A percentile compares a stretch with the other conserved stretches of the same genome.
Conservation (phyloP, 2,329 filamentous ascomycete genomes). For the Calonectria multiphialidica region DNA sequence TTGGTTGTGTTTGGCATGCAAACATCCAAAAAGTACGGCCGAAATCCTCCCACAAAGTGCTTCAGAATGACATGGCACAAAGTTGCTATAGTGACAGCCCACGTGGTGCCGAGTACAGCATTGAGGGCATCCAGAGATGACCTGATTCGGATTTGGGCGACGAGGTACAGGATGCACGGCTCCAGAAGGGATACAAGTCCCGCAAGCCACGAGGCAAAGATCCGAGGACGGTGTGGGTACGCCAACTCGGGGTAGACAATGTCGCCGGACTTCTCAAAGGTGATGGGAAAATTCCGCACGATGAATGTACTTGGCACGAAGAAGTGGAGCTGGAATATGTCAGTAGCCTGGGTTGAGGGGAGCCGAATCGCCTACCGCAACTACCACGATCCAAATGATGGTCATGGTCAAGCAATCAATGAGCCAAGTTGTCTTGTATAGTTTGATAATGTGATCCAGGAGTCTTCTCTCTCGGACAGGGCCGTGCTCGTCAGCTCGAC, state of each 20-base stretch:
- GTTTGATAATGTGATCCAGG: no score
- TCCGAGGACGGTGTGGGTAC: conserved; percentile 73
- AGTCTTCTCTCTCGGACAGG: no score
- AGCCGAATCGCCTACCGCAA: conserved; percentile 42
- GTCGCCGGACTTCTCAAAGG: conserved; percentile 67
- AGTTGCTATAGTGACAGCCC: conserved; percentile 68
- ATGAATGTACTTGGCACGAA: conserved; percentile 61
- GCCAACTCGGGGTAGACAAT: conserved; percentile 74
- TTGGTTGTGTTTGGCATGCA: conserved; percentile 69
- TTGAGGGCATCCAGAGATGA: conserved; percentile 73
- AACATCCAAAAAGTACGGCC: conserved; percentile 74
- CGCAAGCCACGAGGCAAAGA: conserved; percentile 70
- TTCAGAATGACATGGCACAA: conserved; percentile 78
- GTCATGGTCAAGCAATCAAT: conserved; percentile 70
- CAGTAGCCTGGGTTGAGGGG: neutral
- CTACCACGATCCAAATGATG: conserved; percentile 55
- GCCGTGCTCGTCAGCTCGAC: no score
- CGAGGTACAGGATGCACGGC: conserved; percentile 68
- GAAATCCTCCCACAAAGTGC: conserved; percentile 73
- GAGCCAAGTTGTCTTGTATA: conserved; percentile 62
- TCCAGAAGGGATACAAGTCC: conserved; percentile 67
- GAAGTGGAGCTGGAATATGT: conserved; percentile 58
- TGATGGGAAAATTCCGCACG: conserved; percentile 72
- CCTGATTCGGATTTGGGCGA: conserved; percentile 69
- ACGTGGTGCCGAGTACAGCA: conserved; percentile 70